phyloP scores from a whole-genome alignment of 305 asterid species.

The Plantago lanceolata region DNA sequence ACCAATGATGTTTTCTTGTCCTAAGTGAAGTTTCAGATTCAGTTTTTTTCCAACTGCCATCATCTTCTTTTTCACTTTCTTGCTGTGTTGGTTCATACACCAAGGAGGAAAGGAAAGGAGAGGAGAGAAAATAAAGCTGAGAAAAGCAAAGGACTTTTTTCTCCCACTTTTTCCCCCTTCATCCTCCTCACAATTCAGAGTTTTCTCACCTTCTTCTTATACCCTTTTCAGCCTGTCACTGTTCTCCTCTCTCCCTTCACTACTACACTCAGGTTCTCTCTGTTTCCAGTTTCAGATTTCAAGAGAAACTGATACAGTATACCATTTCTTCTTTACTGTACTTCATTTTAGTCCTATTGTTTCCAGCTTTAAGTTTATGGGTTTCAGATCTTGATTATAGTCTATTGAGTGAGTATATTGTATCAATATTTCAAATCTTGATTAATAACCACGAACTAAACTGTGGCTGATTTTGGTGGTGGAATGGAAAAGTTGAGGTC shows the following conservation, averaged over 20 bases:
- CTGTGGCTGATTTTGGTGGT: neutral
- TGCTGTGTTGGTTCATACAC: conserved; percentile 24
- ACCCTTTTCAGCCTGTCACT: conserved; percentile 43
- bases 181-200: conserved; percentile 24
- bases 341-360: conserved; percentile 22
- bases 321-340: too few relatives aligned
- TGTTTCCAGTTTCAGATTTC: conserved; percentile 15
- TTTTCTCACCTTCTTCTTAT: conserved; percentile 26
- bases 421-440: conserved; percentile 1
- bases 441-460: conserved; percentile 3
- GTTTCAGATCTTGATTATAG: conserved; percentile 41
- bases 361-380: conserved; percentile 16
- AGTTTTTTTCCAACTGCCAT: conserved; percentile 16
- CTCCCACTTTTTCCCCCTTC: conserved; percentile 22
- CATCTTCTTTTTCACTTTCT: conserved; percentile 19
- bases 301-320: neutral
- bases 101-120: conserved; percentile 15
- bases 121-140: conserved; percentile 25
- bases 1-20: conserved; percentile 9
- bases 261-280: conserved; percentile 27
- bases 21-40: conserved; percentile 18
- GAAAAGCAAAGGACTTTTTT: conserved; percentile 29
- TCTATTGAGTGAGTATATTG: neutral
- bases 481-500: conserved; percentile 1
- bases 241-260: conserved; percentile 31